Conservation (phyloP, 345 rosid genomes). For the Hypericum perforatum region DNA sequence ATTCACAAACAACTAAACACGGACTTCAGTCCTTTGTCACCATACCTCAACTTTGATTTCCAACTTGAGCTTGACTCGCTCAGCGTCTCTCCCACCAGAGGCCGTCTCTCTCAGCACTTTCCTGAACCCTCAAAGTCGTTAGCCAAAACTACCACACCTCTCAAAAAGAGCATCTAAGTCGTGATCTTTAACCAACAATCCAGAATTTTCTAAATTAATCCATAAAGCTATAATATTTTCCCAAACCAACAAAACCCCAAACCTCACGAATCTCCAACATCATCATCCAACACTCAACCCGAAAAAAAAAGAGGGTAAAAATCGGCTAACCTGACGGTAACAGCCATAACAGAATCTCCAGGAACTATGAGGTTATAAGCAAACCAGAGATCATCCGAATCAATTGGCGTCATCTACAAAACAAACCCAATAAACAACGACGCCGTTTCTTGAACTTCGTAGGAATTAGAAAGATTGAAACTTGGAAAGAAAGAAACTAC, state of each 20-base stretch:
- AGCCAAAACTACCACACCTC: neutral
- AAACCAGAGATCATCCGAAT: slow-evolving; percentile 89
- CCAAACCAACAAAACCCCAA: no score
- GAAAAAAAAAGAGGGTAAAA: neutral
- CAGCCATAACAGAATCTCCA: slow-evolving; percentile 77
- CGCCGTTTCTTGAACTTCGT: no score
- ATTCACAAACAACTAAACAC: no score
- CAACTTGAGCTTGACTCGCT: slow-evolving; percentile 67
- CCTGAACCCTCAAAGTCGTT: slow-evolving; percentile 23
- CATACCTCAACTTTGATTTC: slow-evolving; percentile 84
- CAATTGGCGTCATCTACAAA: slow-evolving; percentile 63
- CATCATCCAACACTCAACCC: no score
- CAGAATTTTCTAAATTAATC: neutral
- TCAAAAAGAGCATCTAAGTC: no score
- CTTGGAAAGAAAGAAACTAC: no score
- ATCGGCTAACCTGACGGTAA: slow-evolving; percentile 62
- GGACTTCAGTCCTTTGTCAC: neutral
- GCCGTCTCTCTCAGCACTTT: slow-evolving; percentile 71
- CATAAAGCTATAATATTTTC: no score
- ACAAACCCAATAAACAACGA: no score
- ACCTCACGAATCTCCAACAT: no score
- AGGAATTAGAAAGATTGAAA: no score
- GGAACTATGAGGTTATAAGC: slow-evolving; percentile 69
- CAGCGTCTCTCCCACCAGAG: slow-evolving; percentile 78
- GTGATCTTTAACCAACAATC: neutral